A percentile compares a stretch with the other conserved stretches of the same genome.
Evolutionary conservation across 2,329 filamentous ascomycete genomes (phyloP).

Genomic region (Xylaria sp.): DNA sequence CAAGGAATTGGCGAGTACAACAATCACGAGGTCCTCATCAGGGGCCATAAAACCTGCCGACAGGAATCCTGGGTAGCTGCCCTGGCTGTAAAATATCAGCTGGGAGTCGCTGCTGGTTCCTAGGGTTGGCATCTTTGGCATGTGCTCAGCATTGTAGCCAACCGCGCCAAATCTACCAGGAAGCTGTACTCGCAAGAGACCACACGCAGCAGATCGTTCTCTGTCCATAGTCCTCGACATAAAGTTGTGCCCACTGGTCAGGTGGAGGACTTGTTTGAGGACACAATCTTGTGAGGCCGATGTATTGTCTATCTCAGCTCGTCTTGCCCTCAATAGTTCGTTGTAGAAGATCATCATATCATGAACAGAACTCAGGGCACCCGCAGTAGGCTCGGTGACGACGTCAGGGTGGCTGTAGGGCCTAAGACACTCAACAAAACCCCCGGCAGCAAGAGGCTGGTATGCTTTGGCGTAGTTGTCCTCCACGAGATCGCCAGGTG

Average conservation of each 20-base stretch:
- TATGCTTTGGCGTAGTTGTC: not conserved
- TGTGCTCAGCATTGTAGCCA: not conserved
- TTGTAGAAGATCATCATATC: not conserved
- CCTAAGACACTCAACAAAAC: not conserved
- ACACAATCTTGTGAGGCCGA: not conserved
- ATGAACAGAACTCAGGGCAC: slow-evolving; percentile 1
- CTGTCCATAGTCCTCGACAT: not conserved
- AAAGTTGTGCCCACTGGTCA: slow-evolving; percentile 2
- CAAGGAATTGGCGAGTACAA: slow-evolving; percentile 4
- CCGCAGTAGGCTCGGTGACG: not conserved
- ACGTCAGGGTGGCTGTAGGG: not conserved
- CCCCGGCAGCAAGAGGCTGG: not conserved
- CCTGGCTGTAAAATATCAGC: not conserved
- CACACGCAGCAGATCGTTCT: not conserved
- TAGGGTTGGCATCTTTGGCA: slow-evolving; percentile 1
- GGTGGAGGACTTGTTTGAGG: not conserved
- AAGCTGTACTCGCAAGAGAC: not conserved
- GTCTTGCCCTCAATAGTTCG: not conserved
- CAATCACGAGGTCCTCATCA: not conserved
- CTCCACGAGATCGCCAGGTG: not conserved
- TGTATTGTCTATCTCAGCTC: slow-evolving; percentile 3
- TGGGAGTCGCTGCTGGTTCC: slow-evolving; percentile 1
- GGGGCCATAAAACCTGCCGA: not conserved
- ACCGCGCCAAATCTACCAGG: not conserved
- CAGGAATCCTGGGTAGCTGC: slow-evolving; percentile 3